Conservation (phyloP, 805 yeast genomes). For the Candida xiaguanensis region DNA sequence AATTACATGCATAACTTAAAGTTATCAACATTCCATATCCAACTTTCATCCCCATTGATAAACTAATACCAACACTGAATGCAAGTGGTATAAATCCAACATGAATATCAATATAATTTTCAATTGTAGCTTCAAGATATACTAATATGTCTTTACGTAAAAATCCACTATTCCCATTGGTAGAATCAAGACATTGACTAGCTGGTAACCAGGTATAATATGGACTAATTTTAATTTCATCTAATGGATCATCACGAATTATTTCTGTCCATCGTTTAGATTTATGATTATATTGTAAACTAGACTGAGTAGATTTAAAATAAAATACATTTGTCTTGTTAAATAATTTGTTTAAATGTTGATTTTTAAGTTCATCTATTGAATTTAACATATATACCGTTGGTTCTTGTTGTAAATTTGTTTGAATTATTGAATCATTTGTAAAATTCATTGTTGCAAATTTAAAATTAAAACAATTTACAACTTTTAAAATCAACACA, state of each 20-base stretch:
- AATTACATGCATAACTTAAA: constrained; percentile 3
- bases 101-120: constrained; percentile 6
- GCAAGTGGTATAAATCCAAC: constrained; percentile 7
- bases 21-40: constrained; percentile 6
- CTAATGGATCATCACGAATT: not conserved
- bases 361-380: constrained; percentile 5
- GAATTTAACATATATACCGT: constrained; percentile 5
- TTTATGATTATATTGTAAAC: constrained; percentile 6
- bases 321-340: constrained; percentile 6
- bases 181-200: constrained; percentile 8
- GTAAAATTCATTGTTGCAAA: not conserved
- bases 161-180: constrained; percentile 8
- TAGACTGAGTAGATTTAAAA: constrained; percentile 6
- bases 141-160: constrained; percentile 3
- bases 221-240: not conserved
- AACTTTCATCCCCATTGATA: constrained; percentile 8
- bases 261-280: constrained; percentile 7
- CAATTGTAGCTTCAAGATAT: constrained; percentile 5
- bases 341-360: constrained; percentile 6
- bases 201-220: constrained; percentile 8
- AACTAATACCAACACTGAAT: constrained; percentile 6
- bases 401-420: not conserved
- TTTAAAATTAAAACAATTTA: not conserved
- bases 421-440: not conserved
- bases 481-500: not conserved